A percentile compares a stretch with the other conserved stretches of the same genome.
phyloP scores from a whole-genome alignment of 805 yeast species.

The Hanseniaspora singularis region DNA sequence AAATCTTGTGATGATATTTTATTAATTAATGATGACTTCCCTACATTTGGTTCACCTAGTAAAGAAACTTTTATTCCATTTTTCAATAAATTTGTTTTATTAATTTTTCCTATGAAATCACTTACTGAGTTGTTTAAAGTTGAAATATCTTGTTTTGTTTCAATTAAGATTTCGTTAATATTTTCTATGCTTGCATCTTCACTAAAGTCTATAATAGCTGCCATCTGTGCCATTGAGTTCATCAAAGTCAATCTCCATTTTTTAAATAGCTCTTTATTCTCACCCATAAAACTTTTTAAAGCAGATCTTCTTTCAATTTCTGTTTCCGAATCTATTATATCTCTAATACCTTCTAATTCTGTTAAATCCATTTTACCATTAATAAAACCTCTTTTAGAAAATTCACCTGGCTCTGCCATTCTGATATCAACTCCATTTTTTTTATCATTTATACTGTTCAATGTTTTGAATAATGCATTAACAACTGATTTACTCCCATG shows the following conservation, averaged over 20 bases:
- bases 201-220: conserved; percentile 89
- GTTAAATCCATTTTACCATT: conserved; percentile 78
- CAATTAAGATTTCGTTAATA: conserved; percentile 39
- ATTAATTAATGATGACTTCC: conserved; percentile 80
- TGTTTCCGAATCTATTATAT: conserved; percentile 85
- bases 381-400: conserved; percentile 72
- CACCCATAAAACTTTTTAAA: conserved; percentile 59
- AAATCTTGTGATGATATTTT: conserved; percentile 58
- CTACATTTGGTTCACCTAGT: conserved; percentile 92
- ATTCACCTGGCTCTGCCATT: conserved; percentile 89
- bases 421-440: conserved; percentile 37
- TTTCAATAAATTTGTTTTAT: conserved; percentile 49
- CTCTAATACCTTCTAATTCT: conserved; percentile 80
- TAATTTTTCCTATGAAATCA: conserved; percentile 34
- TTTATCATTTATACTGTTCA: conserved; percentile 41
- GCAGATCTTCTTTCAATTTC: conserved; percentile 76
- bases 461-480: conserved; percentile 51
- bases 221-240: conserved; percentile 54
- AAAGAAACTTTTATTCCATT: conserved; percentile 64
- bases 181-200: conserved; percentile 82
- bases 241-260: conserved; percentile 60
- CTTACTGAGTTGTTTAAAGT: conserved; percentile 36
- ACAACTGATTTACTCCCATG: conserved; percentile 92
- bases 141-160: conserved; percentile 37
- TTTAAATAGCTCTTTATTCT: conserved; percentile 41